Conservation (phyloP, 352 stramenopile genomes). For the Elongisporangium prolatum region DNA sequence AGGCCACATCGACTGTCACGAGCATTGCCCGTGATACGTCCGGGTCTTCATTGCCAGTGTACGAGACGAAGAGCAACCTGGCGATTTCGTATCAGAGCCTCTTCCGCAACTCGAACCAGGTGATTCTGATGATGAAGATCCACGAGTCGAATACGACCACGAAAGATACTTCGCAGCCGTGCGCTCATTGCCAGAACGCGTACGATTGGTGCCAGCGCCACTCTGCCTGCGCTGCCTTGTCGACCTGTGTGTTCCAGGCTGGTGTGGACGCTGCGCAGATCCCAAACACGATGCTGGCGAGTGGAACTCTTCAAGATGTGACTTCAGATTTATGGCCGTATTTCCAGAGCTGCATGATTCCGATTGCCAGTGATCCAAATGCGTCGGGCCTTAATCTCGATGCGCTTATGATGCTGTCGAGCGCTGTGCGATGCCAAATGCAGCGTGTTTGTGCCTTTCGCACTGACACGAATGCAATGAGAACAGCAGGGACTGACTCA, state of each 20-base stretch:
- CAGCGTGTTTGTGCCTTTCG: constrained; percentile 35
- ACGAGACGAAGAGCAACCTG: constrained; percentile 27
- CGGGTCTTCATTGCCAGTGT: constrained; percentile 12
- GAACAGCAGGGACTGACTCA: constrained; percentile 10
- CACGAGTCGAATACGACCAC: constrained; percentile 20
- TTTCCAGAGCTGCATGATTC: constrained; percentile 25
- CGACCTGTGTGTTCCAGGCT: constrained; percentile 30
- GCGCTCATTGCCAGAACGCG: constrained; percentile 47
- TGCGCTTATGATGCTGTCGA: constrained; percentile 37
- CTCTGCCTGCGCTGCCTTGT: constrained; percentile 26
- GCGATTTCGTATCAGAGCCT: background rate
- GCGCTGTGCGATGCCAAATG: constrained; percentile 46
- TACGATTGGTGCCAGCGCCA: constrained; percentile 43
- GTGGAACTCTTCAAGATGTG: constrained; percentile 11
- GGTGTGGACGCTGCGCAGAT: constrained; percentile 14
- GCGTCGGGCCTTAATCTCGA: constrained; percentile 15
- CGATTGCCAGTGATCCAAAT: constrained; percentile 1
- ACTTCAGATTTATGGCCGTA: constrained; percentile 29
- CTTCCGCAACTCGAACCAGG: constrained; percentile 13
- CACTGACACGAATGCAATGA: constrained; percentile 3
- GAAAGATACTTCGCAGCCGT: constrained; percentile 40
- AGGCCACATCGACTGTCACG: constrained; percentile 48
- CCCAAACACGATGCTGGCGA: background rate
- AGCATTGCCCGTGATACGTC: constrained; percentile 30
- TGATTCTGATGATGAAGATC: constrained; percentile 42